Evolutionary conservation across 331 rosid genomes (phyloP), one percentile per base, ranked within the genome.

Genomic region (Ulmus americana): DNA sequence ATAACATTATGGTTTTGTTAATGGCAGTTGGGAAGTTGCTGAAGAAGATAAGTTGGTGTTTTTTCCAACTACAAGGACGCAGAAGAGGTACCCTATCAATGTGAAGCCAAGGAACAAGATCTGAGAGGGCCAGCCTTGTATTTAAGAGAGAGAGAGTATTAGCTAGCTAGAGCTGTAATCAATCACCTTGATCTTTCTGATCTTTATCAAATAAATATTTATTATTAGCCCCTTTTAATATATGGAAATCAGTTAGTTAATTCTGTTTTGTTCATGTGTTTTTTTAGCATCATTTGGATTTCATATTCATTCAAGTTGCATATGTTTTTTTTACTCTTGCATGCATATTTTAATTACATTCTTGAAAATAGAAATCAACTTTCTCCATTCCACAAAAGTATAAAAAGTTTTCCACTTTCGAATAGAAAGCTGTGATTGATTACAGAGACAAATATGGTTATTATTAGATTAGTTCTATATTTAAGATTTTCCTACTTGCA

Each of bases 1-100:
- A 28, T 28, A 28, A 28, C 35, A 28, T 28, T 28, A 28, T 28
- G 35, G 35, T 61, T 45, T 6, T n/a, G 62, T 74, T 9, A 13
- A 15, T 59, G 56, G 64, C 87, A 91, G 96, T 73, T 91, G 97
- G 97, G 80, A 72, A 72, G 85, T 96, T 7, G 96, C 92, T 42
- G 97, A 91, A 75, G 86, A 91, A 8, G 97, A 91, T 67, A 91
- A 78, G 84, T 65, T 91, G 84, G 92, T 91, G 61, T 91, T 86
- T 72, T 91, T 91, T 74, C 97, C 97, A 7, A 91, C 97, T 1
- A 91, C 97, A 16, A 81, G 97, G 77, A 91, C 95, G 3, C 95
- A 82, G 70, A 91, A 91, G 81, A 80, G 90, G 72, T 88, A 82
- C 73, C 97, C 97, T 0, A 84, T 91, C 73, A 54, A 70, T 61